Conservation (phyloP, 345 rosid genomes). For the Aurinia saxatilis region DNA sequence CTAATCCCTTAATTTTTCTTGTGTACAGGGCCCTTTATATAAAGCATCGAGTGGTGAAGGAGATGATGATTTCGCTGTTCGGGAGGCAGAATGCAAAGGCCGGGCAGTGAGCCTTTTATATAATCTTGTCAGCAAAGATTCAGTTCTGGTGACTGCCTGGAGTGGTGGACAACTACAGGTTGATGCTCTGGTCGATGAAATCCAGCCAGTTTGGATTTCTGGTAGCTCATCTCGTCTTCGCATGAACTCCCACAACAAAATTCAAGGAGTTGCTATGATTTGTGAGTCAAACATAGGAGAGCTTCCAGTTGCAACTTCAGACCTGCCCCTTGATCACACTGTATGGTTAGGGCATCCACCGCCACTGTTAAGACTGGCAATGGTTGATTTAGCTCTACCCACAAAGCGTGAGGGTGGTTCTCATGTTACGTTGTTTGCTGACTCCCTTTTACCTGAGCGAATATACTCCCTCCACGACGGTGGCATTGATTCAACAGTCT, state of each 20-base stretch:
- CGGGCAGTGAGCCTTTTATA: conserved; percentile 76
- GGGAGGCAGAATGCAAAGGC: conserved; percentile 72
- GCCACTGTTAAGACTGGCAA: conserved; percentile 78
- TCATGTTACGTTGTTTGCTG: conserved; percentile 47
- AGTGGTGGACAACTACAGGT: conserved; percentile 91
- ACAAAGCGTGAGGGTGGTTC: conserved; percentile 37
- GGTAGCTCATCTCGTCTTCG: conserved; percentile 70
- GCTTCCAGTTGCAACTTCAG: conserved; percentile 44
- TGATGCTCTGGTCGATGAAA: conserved; percentile 94
- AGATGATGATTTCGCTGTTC: conserved; percentile 47
- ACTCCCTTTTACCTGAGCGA: conserved; percentile 82
- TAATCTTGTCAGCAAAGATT: conserved; percentile 78
- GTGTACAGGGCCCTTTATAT: conserved; percentile 67
- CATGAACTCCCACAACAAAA: conserved; percentile 44
- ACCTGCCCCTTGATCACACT: conserved; percentile 53
- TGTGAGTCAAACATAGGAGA: conserved; percentile 56
- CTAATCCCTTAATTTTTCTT: conserved; percentile 8
- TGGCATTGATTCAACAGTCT: conserved; percentile 76
- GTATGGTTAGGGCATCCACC: conserved; percentile 90
- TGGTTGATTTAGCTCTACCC: conserved; percentile 90
- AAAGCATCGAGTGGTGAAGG: conserved; percentile 52
- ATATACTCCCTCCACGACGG: conserved; percentile 70
- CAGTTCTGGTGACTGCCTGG: conserved; percentile 92
- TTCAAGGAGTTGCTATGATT: conserved; percentile 85
- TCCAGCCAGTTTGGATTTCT: conserved; percentile 85